Percentiles rank a stretch among this genome's conserved stretches.
phyloP scores from a whole-genome alignment of 2,329 filamentous ascomycete species.

The Fusarium scirpi region DNA sequence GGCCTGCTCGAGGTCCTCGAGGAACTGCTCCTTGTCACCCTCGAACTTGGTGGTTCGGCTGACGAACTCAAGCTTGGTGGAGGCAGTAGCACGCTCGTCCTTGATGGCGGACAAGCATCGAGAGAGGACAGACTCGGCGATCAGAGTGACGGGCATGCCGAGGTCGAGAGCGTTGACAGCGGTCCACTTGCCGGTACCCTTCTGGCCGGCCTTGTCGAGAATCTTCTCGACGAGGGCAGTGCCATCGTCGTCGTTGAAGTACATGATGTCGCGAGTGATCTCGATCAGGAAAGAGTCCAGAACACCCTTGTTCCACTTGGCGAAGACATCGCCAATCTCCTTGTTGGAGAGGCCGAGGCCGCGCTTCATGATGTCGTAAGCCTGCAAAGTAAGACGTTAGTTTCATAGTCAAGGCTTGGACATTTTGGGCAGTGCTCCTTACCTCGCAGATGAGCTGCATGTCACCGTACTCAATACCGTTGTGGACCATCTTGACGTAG shows the following conservation, averaged over 20 bases:
- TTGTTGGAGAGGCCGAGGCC: conserved; percentile 88
- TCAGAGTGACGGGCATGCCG: conserved; percentile 97
- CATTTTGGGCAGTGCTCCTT: conserved; percentile 49
- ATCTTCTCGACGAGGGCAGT: conserved; percentile 97
- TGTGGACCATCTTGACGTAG: conserved; percentile 99
- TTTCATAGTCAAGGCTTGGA: not conserved
- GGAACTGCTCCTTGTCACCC: conserved; percentile 92
- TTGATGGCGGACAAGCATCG: conserved; percentile 96
- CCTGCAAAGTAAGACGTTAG: conserved; percentile 65
- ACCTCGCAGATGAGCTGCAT: conserved; percentile 99
- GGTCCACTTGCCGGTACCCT: conserved; percentile 99
- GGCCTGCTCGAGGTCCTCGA: conserved; percentile 97
- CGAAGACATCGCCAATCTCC: conserved; percentile 95
- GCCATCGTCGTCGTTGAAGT: conserved; percentile 96
- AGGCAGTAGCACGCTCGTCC: conserved; percentile 87
- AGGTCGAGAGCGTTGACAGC: conserved; percentile 99
- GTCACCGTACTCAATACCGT: conserved; percentile 99
- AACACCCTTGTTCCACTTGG: conserved; percentile 98
- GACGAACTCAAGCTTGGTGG: conserved; percentile 77
- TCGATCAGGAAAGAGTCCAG: conserved; percentile 99
- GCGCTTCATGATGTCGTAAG: conserved; percentile 99
- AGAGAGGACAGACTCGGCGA: conserved; percentile 95
- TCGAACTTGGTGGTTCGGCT: conserved; percentile 84
- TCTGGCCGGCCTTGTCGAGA: conserved; percentile 97
- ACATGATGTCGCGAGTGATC: conserved; percentile 98